Conservation (phyloP, 805 yeast species). For the Ogataea nonfermentans region DNA sequence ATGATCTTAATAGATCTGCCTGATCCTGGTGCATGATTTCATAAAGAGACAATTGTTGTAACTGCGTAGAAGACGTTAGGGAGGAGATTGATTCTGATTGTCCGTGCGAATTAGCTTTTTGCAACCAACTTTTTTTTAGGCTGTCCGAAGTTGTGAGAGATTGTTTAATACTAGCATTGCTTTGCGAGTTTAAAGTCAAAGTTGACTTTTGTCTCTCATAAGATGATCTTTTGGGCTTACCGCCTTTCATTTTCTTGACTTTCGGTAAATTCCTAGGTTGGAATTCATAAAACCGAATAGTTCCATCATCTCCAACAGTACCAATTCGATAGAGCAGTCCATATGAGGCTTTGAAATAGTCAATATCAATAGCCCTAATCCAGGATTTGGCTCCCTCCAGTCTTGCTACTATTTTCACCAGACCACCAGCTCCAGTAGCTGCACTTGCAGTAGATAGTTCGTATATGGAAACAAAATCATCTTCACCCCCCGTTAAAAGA, state of each 20-base stretch:
- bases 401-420: conserved; percentile 30
- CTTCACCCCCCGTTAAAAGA: conserved; percentile 52
- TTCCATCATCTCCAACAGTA: conserved; percentile 56
- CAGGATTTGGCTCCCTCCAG: conserved; percentile 52
- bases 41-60: conserved; percentile 24
- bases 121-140: conserved; percentile 16
- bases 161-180: conserved; percentile 11
- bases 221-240: conserved; percentile 9
- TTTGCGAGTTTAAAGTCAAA: conserved; percentile 15
- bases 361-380: conserved; percentile 46
- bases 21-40: conserved; percentile 30
- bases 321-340: conserved; percentile 46
- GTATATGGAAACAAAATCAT: conserved; percentile 47
- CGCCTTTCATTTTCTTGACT: conserved; percentile 24
- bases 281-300: conserved; percentile 52
- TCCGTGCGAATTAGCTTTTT: conserved; percentile 11
- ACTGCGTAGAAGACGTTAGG: conserved; percentile 27
- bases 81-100: conserved; percentile 32
- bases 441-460: conserved; percentile 28
- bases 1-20: neutral
- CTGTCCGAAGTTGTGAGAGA: conserved; percentile 10
- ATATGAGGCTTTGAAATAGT: conserved; percentile 33
- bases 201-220: conserved; percentile 16
- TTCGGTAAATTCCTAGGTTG: conserved; percentile 43
- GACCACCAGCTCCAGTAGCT: conserved; percentile 16